Evolutionary conservation across 2,329 filamentous ascomycete genomes (phyloP).

Genomic region (Pseudocercospora vitis): DNA sequence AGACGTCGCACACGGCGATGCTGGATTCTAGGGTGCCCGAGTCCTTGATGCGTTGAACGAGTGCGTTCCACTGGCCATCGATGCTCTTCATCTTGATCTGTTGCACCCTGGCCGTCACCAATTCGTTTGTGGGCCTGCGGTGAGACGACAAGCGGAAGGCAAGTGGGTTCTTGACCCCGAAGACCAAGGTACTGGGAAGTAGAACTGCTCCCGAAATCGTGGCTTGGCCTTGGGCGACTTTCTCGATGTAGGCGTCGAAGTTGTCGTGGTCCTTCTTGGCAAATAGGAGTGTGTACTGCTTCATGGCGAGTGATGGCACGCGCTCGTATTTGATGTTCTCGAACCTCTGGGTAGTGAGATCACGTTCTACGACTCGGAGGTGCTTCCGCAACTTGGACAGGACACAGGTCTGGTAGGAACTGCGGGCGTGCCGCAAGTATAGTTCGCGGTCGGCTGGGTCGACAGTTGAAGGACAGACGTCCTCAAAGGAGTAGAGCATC

Average conservation of each 20-base stretch:
- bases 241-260: slow-evolving; percentile 53
- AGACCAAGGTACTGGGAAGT: slow-evolving; percentile 54
- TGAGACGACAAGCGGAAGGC: too few species aligned
- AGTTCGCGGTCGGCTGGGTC: slow-evolving; percentile 44
- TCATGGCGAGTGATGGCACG: slow-evolving; percentile 59
- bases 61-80: slow-evolving; percentile 57
- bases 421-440: slow-evolving; percentile 57
- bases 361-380: slow-evolving; percentile 55
- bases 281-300: slow-evolving; percentile 53
- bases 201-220: slow-evolving; percentile 59
- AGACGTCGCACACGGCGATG: slow-evolving; percentile 61
- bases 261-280: slow-evolving; percentile 51
- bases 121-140: too few species aligned
- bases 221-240: slow-evolving; percentile 51
- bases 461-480: slow-evolving; percentile 36
- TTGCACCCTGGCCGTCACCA: slow-evolving; percentile 36
- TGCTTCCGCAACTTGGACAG: slow-evolving; percentile 55
- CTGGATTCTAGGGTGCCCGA: slow-evolving; percentile 54
- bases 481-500: slow-evolving; percentile 48
- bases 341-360: slow-evolving; percentile 50
- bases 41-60: slow-evolving; percentile 59
- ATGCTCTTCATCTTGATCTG: slow-evolving; percentile 42
- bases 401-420: slow-evolving; percentile 53
- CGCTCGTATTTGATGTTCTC: slow-evolving; percentile 57
- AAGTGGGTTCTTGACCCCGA: slow-evolving; percentile 8